Percentiles rank a stretch among this genome's conserved stretches.
phyloP scores from a whole-genome alignment of 805 yeast species.

The Zygoascus flipseniorum region DNA sequence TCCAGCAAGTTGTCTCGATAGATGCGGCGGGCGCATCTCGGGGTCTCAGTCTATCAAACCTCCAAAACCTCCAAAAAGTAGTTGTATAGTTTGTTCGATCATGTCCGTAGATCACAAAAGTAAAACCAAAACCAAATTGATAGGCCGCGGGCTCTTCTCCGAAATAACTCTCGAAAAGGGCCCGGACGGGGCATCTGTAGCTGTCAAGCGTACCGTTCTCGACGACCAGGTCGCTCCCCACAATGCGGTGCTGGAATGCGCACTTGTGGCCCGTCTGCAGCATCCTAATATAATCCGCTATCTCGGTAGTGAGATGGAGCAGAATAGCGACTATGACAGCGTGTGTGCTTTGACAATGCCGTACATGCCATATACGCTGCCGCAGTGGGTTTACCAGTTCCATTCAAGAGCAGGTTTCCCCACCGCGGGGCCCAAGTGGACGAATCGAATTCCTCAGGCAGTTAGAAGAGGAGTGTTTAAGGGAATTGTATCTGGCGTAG shows the following conservation, averaged over 20 bases:
- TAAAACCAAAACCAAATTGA: too few species aligned
- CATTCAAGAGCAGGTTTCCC: slow-evolving; percentile 30
- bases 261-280: slow-evolving; percentile 26
- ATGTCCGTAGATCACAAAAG: too few species aligned
- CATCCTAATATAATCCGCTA: slow-evolving; percentile 2
- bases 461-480: slow-evolving; percentile 20
- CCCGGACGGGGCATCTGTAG: slow-evolving; percentile 23
- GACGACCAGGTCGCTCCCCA: slow-evolving; percentile 51
- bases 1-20: not conserved
- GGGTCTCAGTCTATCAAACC: too few species aligned
- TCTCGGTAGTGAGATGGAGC: not conserved
- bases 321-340: slow-evolving; percentile 25
- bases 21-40: not conserved
- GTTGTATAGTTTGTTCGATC: too few species aligned
- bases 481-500: slow-evolving; percentile 19
- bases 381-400: slow-evolving; percentile 34
- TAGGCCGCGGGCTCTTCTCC: not conserved
- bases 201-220: slow-evolving; percentile 41
- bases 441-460: slow-evolving; percentile 33
- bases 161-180: not conserved
- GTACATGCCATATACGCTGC: not conserved
- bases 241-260: slow-evolving; percentile 38
- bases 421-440: slow-evolving; percentile 15
- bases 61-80: too few species aligned
- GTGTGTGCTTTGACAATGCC: not conserved